Evolutionary conservation across 305 asterid species (phyloP), one percentile per base, ranked within the genome.

Genomic region (Galium porrigens): DNA sequence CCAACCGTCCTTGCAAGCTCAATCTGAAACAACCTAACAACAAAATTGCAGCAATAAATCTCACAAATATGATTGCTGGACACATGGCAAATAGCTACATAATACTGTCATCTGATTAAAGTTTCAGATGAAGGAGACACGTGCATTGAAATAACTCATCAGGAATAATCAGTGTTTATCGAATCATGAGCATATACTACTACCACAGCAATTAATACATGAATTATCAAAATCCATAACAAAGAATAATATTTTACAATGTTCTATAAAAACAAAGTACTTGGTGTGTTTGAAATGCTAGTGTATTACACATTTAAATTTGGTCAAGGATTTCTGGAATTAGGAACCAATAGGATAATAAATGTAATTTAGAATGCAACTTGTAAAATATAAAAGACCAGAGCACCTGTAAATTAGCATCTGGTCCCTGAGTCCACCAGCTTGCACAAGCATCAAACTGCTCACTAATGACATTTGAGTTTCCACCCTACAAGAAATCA

Each of bases 341-440:
- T 8, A 1, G 0, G 57, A 37, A 20, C 17, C 30, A 67, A 42
- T 2, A 4, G 22, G 9, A 48, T 48, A 17, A 63, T 9, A 41
- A 36, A 10, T 27, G 37, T 9, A 10, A 56, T 63, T 10, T 6
- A 63, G 1, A 7, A 73, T 54, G 64, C 67, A 63, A 59, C 25
- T 46, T 10, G 37, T 39, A 22, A 27, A 32, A 61, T 37, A 54
- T 25, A 44, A 68, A 64, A 32, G 63, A 32, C 58, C 64, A 33
- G 68, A 32, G 74, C 77, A 83, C 97, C 96, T 92, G 99, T 84
- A 92, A 73, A 70, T 66, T 79, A 70, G 81, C 78, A 86, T 89
- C 89, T 71, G 97, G 99, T 63, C 99, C 99, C 68, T 92, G 99
- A 6, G 99, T 92, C 97, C 99, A 92, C 97, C 99, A 92, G 82